These are phyloP conservation scores for Aureobasidium musti DNA, from an alignment of 2,329 filamentous ascomycete species.

Conservation along the genomic window DNA sequence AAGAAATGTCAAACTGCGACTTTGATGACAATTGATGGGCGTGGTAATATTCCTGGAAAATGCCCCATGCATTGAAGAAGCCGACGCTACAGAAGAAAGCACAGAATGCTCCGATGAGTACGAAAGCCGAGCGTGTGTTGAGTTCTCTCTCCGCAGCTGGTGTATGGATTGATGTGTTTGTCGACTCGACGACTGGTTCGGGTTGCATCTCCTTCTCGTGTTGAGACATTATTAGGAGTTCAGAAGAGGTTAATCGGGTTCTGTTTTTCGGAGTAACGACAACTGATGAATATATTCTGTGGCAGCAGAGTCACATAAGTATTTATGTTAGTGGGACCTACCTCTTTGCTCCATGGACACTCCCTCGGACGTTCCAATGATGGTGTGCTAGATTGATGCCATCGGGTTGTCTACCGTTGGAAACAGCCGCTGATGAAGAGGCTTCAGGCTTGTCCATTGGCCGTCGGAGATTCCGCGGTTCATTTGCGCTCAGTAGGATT, in stretches of 20 bases:
- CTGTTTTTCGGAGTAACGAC: neutral
- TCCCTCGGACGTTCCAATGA: no score
- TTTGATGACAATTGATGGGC: slow-evolving; percentile 32
- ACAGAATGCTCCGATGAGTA: slow-evolving; percentile 31
- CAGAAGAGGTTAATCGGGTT: neutral
- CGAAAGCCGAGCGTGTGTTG: neutral
- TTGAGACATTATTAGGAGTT: neutral
- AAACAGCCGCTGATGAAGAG: no score
- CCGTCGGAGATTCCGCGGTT: no score
- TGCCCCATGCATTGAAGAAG: slow-evolving; percentile 37
- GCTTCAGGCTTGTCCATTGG: no score
- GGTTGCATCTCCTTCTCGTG: neutral
- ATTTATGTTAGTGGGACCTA: neutral
- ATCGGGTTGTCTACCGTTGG: no score
- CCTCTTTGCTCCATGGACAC: neutral
- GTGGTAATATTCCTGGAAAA: slow-evolving; percentile 38
- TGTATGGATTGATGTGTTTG: neutral
- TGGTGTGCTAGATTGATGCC: no score
- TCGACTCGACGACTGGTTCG: neutral
- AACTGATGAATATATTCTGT: neutral
- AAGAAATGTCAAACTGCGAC: slow-evolving; percentile 37
- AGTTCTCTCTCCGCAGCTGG: neutral
- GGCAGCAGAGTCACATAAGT: neutral
- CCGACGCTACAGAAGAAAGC: slow-evolving; percentile 36
- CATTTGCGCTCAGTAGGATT: no score